A percentile compares a stretch with the other conserved stretches of the same genome.
These are phyloP conservation scores for Solanum pimpinellifolium DNA, from an alignment of 257 asterid species.

Conservation along the genomic window DNA sequence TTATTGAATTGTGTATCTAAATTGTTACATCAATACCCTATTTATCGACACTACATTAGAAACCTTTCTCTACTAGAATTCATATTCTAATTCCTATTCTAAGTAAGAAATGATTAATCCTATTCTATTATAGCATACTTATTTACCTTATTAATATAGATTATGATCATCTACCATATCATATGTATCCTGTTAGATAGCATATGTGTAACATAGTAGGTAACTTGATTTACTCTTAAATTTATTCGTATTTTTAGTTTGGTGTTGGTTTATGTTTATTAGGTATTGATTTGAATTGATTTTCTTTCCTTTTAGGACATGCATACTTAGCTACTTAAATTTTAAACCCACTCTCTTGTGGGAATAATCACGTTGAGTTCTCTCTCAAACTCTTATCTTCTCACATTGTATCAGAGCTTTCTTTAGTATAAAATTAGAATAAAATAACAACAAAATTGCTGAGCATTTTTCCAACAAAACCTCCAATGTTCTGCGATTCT, in stretches of 20 bases:
- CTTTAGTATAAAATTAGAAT: not conserved
- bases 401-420: not conserved
- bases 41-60: no score
- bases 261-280: no score
- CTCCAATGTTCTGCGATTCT: not conserved
- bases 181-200: not conserved
- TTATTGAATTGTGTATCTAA: no score
- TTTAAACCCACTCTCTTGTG: not conserved
- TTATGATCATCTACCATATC: not conserved
- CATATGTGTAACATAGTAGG: not conserved
- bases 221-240: not conserved
- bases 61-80: no score
- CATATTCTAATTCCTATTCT: no score
- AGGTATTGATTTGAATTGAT: not conserved
- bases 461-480: not conserved
- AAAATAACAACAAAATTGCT: not conserved
- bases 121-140: not conserved
- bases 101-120: no score
- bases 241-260: no score
- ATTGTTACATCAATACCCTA: no score
- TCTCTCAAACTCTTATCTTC: not conserved
- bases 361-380: not conserved
- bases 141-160: not conserved
- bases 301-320: not conserved
- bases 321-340: not conserved